Conservation (phyloP, 1,284 basidiomycete genomes). For the Rhodotorula glutinis region DNA sequence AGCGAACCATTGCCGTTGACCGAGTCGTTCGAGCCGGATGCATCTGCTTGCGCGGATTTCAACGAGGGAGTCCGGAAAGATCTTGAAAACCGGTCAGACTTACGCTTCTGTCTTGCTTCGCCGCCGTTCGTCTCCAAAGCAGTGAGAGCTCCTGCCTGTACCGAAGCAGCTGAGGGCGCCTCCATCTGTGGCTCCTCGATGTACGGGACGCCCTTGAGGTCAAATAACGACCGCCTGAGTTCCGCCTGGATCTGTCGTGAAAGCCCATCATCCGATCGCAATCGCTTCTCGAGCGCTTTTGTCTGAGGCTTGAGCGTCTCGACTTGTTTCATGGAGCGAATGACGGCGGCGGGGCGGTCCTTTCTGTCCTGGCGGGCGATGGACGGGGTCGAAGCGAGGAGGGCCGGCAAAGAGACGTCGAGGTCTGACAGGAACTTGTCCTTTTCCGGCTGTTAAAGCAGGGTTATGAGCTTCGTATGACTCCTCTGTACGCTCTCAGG, state of each 20-base stretch:
- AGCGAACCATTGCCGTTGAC: too few relatives aligned
- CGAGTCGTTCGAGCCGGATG: too few relatives aligned
- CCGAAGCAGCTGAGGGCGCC: too few relatives aligned
- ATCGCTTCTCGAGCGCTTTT: not conserved
- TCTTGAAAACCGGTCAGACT: too few relatives aligned
- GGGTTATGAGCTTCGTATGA: not conserved
- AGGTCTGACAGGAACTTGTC: constrained; percentile 17
- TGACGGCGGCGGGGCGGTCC: constrained; percentile 10
- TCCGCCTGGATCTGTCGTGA: constrained; percentile 5
- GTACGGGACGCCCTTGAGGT: not conserved
- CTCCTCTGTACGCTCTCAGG: too few relatives aligned
- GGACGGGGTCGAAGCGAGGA: constrained; percentile 8
- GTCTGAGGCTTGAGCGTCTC: not conserved
- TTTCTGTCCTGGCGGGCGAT: constrained; percentile 5
- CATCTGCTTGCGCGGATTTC: too few relatives aligned
- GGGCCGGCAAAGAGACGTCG: constrained; percentile 19
- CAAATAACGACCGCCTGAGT: not conserved
- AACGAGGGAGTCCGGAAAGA: too few relatives aligned
- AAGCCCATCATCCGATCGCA: not conserved
- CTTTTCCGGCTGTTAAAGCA: constrained; percentile 11
- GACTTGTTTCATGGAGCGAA: constrained; percentile 7
- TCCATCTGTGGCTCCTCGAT: not conserved
- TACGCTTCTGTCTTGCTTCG: too few relatives aligned
- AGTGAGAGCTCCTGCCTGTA: too few relatives aligned
- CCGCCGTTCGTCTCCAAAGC: too few relatives aligned